A percentile compares a stretch with the other conserved stretches of the same genome.
These are phyloP conservation scores for Cryptomeria japonica DNA, from an alignment of 75 land plant species.

Conservation along the genomic window DNA sequence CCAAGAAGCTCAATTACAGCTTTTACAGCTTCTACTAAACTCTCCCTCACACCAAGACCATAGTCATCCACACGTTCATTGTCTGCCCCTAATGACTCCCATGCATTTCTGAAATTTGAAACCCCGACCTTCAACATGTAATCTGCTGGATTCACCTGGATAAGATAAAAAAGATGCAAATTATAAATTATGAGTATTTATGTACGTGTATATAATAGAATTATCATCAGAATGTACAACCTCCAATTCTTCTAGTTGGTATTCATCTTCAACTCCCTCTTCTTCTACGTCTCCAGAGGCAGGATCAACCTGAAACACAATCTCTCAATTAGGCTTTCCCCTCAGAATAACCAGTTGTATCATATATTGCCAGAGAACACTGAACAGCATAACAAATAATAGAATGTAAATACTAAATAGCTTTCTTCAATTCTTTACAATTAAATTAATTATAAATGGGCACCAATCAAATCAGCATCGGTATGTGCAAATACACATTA, in stretches of 20 bases:
- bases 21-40: slow-evolving; percentile 80
- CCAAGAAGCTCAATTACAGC: slow-evolving; percentile 86
- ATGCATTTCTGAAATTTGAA: slow-evolving; percentile 89
- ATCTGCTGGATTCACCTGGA: slow-evolving; percentile 73
- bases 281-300: slow-evolving; percentile 84
- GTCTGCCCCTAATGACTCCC: slow-evolving; percentile 82
- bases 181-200: background rate
- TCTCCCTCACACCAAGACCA: slow-evolving; percentile 90
- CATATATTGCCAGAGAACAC: background rate
- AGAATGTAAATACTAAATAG: background rate
- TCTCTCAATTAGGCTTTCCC: background rate
- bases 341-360: background rate
- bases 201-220: background rate
- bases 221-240: slow-evolving; percentile 26
- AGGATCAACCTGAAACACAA: slow-evolving; percentile 74
- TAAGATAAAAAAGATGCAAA: background rate
- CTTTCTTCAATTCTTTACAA: background rate
- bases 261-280: slow-evolving; percentile 96
- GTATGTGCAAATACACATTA: background rate
- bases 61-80: slow-evolving; percentile 86
- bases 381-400: background rate
- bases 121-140: slow-evolving; percentile 81
- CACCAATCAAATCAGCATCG: background rate
- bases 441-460: background rate
- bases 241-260: slow-evolving; percentile 91